Percentiles rank a stretch among this genome's conserved stretches.
phyloP scores from a whole-genome alignment of 2,329 filamentous ascomycete species.

The Diplodia seriata region DNA sequence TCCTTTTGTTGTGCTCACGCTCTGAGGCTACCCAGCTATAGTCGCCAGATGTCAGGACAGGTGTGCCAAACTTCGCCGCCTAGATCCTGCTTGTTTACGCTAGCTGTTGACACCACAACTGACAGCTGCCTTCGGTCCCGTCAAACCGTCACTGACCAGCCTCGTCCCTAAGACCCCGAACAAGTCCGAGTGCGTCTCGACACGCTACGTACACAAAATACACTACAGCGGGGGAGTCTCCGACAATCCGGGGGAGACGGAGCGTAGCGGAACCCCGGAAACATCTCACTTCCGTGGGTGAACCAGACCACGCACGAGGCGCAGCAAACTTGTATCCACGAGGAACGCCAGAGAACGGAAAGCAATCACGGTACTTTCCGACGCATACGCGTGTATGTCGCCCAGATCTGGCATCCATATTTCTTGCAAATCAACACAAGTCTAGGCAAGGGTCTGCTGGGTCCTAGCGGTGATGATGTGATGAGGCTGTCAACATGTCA shows the following conservation, averaged over 20 bases:
- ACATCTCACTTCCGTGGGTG: not conserved
- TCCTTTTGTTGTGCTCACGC: not conserved
- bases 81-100: not conserved
- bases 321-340: not conserved
- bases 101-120: not conserved
- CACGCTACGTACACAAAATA: not conserved
- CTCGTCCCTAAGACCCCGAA: not conserved
- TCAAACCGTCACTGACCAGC: not conserved
- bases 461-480: not conserved
- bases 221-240: not conserved
- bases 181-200: not conserved
- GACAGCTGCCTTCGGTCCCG: not conserved
- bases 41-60: not conserved
- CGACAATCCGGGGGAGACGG: not conserved
- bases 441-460: not conserved
- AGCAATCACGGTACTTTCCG: not conserved
- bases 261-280: conserved; percentile 9
- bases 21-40: not conserved
- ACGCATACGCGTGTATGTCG: not conserved
- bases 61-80: not conserved
- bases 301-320: not conserved
- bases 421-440: not conserved
- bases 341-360: not conserved
- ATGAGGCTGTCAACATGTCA: not conserved
- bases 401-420: not conserved